A percentile compares a stretch with the other conserved stretches of the same genome.
phyloP scores from a whole-genome alignment of 1,284 basidiomycete species.

The Ustilago cynodontis region DNA sequence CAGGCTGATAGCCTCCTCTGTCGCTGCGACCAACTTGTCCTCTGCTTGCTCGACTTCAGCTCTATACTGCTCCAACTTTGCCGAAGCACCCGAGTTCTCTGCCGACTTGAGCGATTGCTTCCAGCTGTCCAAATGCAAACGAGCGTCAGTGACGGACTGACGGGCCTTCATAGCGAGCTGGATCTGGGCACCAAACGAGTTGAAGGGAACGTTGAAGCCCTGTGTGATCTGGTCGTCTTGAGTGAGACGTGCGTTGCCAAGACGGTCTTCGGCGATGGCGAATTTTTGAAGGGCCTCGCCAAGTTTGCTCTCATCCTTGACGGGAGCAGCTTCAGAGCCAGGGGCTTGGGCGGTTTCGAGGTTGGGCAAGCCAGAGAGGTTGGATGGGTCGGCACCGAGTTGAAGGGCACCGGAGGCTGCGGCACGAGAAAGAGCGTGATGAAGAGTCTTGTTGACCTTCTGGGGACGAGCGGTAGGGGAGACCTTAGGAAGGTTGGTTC shows the following conservation, averaged over 20 bases:
- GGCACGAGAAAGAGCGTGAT: constrained; percentile 89
- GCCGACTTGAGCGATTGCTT: constrained; percentile 64
- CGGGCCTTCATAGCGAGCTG: constrained; percentile 66
- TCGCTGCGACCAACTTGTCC: constrained; percentile 85
- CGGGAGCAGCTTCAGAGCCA: constrained; percentile 22
- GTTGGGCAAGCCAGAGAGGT: constrained; percentile 53
- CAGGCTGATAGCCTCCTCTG: constrained; percentile 94
- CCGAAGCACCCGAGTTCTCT: constrained; percentile 51
- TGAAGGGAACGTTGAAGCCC: constrained; percentile 88
- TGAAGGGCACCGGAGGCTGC: constrained; percentile 78
- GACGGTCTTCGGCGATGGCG: constrained; percentile 85
- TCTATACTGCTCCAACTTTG: constrained; percentile 60
- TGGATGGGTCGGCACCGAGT: constrained; percentile 70
- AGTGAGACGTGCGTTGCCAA: constrained; percentile 83
- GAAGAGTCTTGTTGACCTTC: constrained; percentile 82
- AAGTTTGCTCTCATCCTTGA: constrained; percentile 59
- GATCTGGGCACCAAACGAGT: constrained; percentile 67
- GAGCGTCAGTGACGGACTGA: constrained; percentile 64
- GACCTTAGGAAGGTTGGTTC: constrained; percentile 74
- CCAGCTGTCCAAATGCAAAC: constrained; percentile 67
- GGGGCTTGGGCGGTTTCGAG: constrained; percentile 44
- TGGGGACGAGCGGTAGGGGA: constrained; percentile 75
- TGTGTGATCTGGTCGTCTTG: constrained; percentile 83
- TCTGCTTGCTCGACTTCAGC: constrained; percentile 69
- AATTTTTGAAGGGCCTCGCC: constrained; percentile 83